These are phyloP conservation scores for Chlamydomonas schloesseri DNA, from an alignment of 139 green algal species.

Conservation along the genomic window DNA sequence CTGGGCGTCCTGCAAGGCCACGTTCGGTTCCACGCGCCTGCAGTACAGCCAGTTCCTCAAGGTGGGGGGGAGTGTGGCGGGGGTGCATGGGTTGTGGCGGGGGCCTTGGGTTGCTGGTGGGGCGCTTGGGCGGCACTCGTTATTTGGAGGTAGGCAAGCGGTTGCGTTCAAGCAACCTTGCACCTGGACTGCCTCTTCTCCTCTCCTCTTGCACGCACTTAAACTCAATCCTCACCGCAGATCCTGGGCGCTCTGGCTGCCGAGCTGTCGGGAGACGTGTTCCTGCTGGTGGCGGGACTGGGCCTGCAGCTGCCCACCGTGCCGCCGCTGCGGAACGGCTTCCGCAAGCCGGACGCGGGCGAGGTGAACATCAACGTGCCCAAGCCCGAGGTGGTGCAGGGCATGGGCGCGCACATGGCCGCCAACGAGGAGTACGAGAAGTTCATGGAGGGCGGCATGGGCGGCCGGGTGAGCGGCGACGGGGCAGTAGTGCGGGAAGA, in stretches of 20 bases:
- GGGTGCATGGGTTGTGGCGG: too few relatives aligned
- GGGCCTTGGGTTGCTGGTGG: too few relatives aligned
- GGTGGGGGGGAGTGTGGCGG: background rate
- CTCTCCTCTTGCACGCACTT: too few relatives aligned
- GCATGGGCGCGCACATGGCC: constrained; percentile 27
- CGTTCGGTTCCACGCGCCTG: constrained; percentile 38
- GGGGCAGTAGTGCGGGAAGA: too few relatives aligned
- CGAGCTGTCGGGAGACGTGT: constrained; percentile 41
- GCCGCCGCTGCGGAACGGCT: constrained; percentile 44
- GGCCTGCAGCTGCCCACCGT: constrained; percentile 40
- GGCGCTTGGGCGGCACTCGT: too few relatives aligned
- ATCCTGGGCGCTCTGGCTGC: constrained; percentile 25
- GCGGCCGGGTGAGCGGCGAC: too few relatives aligned
- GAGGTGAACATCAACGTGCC: constrained; percentile 25
- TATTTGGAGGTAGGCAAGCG: too few relatives aligned
- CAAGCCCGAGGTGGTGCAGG: constrained; percentile 26
- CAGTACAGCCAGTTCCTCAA: constrained; percentile 46
- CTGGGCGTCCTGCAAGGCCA: constrained; percentile 38
- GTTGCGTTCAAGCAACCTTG: too few relatives aligned
- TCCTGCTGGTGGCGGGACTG: constrained; percentile 45
- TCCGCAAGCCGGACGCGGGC: constrained; percentile 36
- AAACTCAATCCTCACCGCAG: too few relatives aligned
- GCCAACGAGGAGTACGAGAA: constrained; percentile 35
- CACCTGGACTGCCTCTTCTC: too few relatives aligned
- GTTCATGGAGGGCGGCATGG: constrained; percentile 21